These are phyloP conservation scores for Gliomastix tumulicola DNA, from an alignment of 2,329 filamentous ascomycete genomes.

Conservation along the genomic window DNA sequence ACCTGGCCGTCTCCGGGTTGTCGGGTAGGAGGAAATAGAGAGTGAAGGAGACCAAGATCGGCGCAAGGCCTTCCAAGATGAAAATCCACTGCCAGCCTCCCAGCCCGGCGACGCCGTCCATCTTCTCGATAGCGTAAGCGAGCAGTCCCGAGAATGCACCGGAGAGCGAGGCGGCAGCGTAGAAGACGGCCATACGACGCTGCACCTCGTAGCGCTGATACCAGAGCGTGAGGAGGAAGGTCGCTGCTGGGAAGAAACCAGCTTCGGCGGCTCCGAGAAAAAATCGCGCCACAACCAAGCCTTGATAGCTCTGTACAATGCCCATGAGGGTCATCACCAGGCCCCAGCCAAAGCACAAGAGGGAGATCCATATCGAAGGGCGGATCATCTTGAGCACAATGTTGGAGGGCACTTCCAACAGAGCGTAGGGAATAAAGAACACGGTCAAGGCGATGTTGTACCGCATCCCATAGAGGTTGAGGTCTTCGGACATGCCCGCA, in stretches of 20 bases:
- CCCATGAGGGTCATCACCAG: conserved; percentile 44
- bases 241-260: conserved; percentile 7
- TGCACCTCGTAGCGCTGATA: conserved; percentile 1
- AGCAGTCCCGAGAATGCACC: conserved; percentile 15
- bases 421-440: conserved; percentile 5
- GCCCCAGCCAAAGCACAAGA: conserved; percentile 55
- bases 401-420: conserved; percentile 8
- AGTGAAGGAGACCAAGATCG: conserved; percentile 17
- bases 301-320: conserved; percentile 39
- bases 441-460: conserved; percentile 61
- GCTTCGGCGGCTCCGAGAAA: conserved; percentile 51
- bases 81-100: conserved; percentile 37
- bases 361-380: conserved; percentile 67
- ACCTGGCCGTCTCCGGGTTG: background rate
- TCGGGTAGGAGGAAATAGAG: conserved; percentile 2
- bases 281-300: conserved; percentile 43
- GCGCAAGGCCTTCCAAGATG: conserved; percentile 53
- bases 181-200: conserved; percentile 16
- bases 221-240: conserved; percentile 1
- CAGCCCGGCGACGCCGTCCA: conserved; percentile 10
- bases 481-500: conserved; percentile 24
- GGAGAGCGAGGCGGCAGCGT: conserved; percentile 13
- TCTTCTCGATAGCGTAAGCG: conserved; percentile 12
- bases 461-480: conserved; percentile 53
- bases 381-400: conserved; percentile 35